A percentile compares a stretch with the other conserved stretches of the same genome.
phyloP scores from a whole-genome alignment of 2,329 filamentous ascomycete species.

The Albophoma yamanashiensis region DNA sequence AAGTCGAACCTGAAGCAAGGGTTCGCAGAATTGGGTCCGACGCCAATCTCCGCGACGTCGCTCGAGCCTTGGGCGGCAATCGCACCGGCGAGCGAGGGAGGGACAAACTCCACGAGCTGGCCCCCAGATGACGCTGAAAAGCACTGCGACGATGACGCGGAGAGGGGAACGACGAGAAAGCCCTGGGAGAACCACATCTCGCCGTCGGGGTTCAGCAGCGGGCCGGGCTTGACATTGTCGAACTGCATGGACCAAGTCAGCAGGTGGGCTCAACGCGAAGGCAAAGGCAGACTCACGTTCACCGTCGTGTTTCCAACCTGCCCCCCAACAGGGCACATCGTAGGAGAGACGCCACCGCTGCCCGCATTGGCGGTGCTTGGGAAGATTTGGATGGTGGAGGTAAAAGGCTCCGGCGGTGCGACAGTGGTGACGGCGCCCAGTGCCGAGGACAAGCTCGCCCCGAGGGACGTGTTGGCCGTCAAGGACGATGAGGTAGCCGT shows the following conservation, averaged over 20 bases:
- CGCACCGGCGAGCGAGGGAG: slow-evolving; percentile 20
- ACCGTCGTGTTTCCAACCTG: slow-evolving; percentile 26
- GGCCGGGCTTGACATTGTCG: slow-evolving; percentile 22
- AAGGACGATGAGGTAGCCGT: slow-evolving; percentile 9
- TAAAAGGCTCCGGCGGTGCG: slow-evolving; percentile 8
- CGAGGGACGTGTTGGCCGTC: slow-evolving; percentile 10
- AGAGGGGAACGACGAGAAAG: slow-evolving; percentile 26
- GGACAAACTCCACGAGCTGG: slow-evolving; percentile 28
- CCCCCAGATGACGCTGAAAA: slow-evolving; percentile 27
- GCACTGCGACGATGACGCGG: slow-evolving; percentile 18
- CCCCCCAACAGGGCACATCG: slow-evolving; percentile 16
- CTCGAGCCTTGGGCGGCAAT: slow-evolving; percentile 11
- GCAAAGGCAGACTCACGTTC: slow-evolving; percentile 18
- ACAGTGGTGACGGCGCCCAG: not conserved
- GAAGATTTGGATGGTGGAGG: not conserved
- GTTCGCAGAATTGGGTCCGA: slow-evolving; percentile 24
- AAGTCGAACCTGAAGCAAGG: slow-evolving; percentile 29
- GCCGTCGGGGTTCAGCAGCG: slow-evolving; percentile 27
- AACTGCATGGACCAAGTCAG: slow-evolving; percentile 19
- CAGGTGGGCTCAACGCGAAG: not conserved
- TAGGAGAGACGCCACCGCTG: slow-evolving; percentile 6
- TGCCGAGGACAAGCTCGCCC: slow-evolving; percentile 14
- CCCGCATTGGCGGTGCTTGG: not conserved
- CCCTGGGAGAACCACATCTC: slow-evolving; percentile 32
- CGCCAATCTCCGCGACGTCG: slow-evolving; percentile 27